Evolutionary conservation across 352 stramenopile genomes (phyloP).

Genomic region (Globisporangium perplexum): DNA sequence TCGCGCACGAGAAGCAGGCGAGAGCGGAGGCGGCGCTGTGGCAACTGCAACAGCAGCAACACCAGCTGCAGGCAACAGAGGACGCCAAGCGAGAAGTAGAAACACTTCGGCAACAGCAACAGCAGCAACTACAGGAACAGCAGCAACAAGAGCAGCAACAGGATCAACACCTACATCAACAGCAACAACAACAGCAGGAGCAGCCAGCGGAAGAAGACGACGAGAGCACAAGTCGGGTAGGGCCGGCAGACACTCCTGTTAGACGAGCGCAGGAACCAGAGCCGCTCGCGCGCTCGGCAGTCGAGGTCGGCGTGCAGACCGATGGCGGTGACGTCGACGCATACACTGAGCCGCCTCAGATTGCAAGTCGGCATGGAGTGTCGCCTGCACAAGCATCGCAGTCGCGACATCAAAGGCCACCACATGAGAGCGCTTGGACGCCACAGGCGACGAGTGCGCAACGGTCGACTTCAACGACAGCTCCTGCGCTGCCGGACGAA

Average conservation of each 20-base stretch:
- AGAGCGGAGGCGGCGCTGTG: constrained; percentile 13
- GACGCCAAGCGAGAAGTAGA: not conserved
- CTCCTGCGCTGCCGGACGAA: constrained; percentile 7
- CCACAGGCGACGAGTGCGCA: not conserved
- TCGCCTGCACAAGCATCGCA: not conserved
- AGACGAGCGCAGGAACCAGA: not conserved
- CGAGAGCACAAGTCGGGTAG: too few relatives aligned
- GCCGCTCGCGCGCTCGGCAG: not conserved
- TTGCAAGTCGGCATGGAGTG: too few relatives aligned
- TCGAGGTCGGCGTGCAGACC: too few relatives aligned
- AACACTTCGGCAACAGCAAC: not conserved
- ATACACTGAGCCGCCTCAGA: too few relatives aligned
- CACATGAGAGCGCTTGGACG: not conserved
- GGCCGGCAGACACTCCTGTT: too few relatives aligned
- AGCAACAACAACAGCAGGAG: not conserved
- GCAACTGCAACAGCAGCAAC: constrained; percentile 11
- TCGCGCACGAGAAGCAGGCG: constrained; percentile 20
- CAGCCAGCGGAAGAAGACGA: too few relatives aligned
- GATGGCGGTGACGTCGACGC: too few relatives aligned
- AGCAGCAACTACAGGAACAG: not conserved
- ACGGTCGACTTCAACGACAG: not conserved
- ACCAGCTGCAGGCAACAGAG: not conserved
- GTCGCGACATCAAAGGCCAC: not conserved
- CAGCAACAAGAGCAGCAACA: not conserved
- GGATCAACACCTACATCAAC: too few relatives aligned